Percentiles rank a stretch among this genome's conserved stretches.
Conservation (phyloP, 2,329 filamentous ascomycete species). For the Alternaria sp. region DNA sequence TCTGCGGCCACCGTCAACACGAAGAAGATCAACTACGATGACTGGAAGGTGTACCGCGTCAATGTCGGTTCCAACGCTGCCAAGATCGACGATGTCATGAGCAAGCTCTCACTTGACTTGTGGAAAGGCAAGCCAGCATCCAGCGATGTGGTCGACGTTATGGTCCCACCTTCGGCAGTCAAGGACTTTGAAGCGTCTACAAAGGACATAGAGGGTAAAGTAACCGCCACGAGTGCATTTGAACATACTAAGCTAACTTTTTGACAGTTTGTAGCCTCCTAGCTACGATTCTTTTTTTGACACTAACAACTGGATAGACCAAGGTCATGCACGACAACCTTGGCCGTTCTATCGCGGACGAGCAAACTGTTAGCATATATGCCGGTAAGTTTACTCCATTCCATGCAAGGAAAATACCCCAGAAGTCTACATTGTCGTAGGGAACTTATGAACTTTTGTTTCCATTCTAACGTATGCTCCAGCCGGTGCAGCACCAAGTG, state of each 20-base stretch:
- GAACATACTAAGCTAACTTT: background rate
- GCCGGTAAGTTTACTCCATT: constrained; percentile 31
- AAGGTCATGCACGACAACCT: constrained; percentile 47
- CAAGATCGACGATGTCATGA: constrained; percentile 37
- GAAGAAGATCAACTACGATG: constrained; percentile 41
- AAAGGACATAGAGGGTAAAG: constrained; percentile 23
- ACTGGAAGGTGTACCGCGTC: constrained; percentile 47
- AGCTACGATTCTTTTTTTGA: background rate
- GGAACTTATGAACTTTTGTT: no score
- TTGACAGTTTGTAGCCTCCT: background rate
- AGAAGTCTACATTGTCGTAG: background rate
- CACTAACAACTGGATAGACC: constrained; percentile 6
- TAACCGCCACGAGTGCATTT: background rate
- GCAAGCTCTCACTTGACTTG: constrained; percentile 38
- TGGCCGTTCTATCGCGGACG: constrained; percentile 43
- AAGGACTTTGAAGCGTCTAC: constrained; percentile 36
- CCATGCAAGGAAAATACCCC: background rate
- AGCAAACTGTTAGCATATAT: constrained; percentile 39
- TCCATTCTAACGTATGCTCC: no score
- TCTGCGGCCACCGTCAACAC: constrained; percentile 39
- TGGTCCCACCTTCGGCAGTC: constrained; percentile 42
- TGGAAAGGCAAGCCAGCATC: constrained; percentile 45
- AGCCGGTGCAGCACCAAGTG: constrained; percentile 38
- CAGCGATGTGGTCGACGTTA: constrained; percentile 44
- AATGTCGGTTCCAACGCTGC: constrained; percentile 36